Percentiles rank a stretch among this genome's conserved stretches.
Conservation (phyloP, 306 rosid genomes). For the Vicia faba region DNA sequence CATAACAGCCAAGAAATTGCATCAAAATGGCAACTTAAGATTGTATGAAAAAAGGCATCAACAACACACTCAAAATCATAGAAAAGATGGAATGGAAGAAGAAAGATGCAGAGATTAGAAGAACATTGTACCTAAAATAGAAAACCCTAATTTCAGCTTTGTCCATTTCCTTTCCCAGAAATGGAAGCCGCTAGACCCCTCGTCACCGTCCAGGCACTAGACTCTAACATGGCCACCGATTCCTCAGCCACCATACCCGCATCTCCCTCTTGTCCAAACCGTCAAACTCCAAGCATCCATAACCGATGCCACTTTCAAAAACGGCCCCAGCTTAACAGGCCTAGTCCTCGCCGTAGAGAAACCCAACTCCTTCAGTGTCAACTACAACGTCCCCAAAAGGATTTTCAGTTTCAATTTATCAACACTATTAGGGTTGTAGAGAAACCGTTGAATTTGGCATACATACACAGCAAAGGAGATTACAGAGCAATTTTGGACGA, state of each 20-base stretch:
- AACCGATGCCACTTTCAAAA: conserved; percentile 75
- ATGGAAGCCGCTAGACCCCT: conserved; percentile 19
- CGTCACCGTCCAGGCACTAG: conserved; percentile 1
- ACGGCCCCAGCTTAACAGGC: conserved; percentile 76
- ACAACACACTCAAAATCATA: too few species aligned
- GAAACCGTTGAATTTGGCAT: conserved; percentile 87
- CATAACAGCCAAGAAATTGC: too few species aligned
- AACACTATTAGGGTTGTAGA: conserved; percentile 73
- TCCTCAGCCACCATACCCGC: neutral
- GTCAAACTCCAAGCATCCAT: conserved; percentile 74
- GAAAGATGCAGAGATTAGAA: too few species aligned
- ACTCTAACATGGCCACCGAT: neutral
- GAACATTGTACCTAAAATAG: too few species aligned
- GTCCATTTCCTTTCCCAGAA: neutral
- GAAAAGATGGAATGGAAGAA: too few species aligned
- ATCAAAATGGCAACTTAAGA: too few species aligned
- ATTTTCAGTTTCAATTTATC: conserved; percentile 86
- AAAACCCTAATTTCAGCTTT: neutral
- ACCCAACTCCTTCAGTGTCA: conserved; percentile 76
- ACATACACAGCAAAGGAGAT: conserved; percentile 62
- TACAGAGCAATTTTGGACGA: conserved; percentile 82
- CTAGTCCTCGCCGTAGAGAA: conserved; percentile 73
- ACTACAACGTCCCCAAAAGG: conserved; percentile 90
- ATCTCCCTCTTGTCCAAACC: too few species aligned
- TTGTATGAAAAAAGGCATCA: too few species aligned